Base-by-base conservation (phyloP, 306 rosid genomes). In the Mimosa pudica region DNA sequence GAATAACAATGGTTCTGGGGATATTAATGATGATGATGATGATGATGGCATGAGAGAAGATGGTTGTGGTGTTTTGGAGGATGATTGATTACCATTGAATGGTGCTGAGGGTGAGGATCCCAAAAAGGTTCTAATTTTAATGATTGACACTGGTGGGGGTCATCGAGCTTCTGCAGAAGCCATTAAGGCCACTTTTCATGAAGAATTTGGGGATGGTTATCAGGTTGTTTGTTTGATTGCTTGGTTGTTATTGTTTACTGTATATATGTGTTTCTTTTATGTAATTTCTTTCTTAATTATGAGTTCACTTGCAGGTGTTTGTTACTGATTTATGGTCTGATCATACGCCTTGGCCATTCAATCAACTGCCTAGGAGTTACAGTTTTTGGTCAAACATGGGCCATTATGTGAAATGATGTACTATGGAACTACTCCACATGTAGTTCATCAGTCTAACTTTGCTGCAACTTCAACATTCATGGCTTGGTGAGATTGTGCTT, bases 121-220 rank as follows among this genome's bases (percentile, higher is more conserved):
- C 1, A 95, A 91, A 65, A 92, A 84, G 9, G 99, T 95, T 76
- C 82, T 93, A 78, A 95, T 95, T 86, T 87, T 95, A 89, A 95
- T 95, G 99, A 95, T 98, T 82, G 98, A 95, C 69, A 95, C 99
- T 9, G 99, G 99, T 63, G 99, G 99, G 45, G 99, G 99, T 12
- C 99, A 95, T 84, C 88, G 99, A 30, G 99, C 99, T 83, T 95
- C 99, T 0, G 99, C 99, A 4, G 99, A 95, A 81, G 99, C 99
- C 10, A 95, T 95, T 18, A 95, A 89, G 66, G 93, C 93, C 1
- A 92, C 99, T 42, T 95, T 95, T 71, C 64, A 95, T 84, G 80
- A 93, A 82, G 91, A 90, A 77, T 95, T 79, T 81, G 98, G 97
- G 20, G 90, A 91, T 32, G 87, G 87, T 20, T 95, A 95, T 60